Base-by-base conservation (phyloP, 164 flowering plant species). In the Litsea cubeba region DNA sequence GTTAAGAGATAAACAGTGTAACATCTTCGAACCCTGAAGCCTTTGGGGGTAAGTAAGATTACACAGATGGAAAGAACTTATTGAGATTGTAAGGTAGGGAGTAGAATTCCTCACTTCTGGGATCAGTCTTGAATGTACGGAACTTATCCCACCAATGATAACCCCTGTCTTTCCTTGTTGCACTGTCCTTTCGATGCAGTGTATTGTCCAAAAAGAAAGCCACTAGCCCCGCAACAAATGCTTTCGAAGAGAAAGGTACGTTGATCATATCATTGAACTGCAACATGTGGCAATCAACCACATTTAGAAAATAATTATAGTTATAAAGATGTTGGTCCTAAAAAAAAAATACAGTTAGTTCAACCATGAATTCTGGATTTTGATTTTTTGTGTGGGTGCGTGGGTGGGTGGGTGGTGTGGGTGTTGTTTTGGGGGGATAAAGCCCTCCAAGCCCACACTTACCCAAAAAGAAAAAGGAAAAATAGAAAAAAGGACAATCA, bases 91-190 rank as follows among this genome's bases (percentile, higher is more conserved):
- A 93, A 20, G 99, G 99, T 62, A 95, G 84, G 17, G 95, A 87
- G 72, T 93, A 93, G 81, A 95, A 95, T 72, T 95, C 99, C 78
- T 91, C 98, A 69, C 92, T 93, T 79, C 98, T 85, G 24, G 89
- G 63, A 72, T 95, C 99, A 1, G 81, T 79, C 79, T 90, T 91
- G 84, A 82, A 95, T 11, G 89, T 85, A 22, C 85, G 76, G 88
- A 91, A 95, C 87, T 86, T 92, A 80, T 89, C 95, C 99, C 98
- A 93, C 96, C 97, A 95, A 50, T 91, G 97, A 82, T 83, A 88
- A 18, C 99, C 99, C 75, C 98, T 81, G 79, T 95, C 99, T 77
- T 88, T 93, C 84, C 95, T 88, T 63, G 84, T 78, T 3, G 83
- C 50, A 28, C 68, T n/a, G 67, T 91, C 95, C 71, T 83, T 93